Percentiles rank a stretch among this genome's conserved stretches.
Conservation (phyloP, 148 eudicot species). For the Camellia japonica region DNA sequence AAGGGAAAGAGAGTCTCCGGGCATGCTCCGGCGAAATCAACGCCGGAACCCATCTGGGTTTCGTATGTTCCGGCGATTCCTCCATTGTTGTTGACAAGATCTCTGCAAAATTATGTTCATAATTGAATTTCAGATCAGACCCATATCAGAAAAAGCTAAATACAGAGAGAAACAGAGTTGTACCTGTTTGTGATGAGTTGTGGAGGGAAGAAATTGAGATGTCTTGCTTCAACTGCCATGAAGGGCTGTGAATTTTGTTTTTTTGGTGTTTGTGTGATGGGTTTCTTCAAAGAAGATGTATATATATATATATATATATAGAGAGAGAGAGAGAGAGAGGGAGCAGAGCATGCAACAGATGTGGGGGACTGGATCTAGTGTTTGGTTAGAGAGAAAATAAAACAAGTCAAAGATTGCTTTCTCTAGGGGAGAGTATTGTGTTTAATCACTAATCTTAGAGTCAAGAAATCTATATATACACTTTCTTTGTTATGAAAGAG, state of each 20-base stretch:
- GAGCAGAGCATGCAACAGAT: no score
- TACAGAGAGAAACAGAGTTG: neutral
- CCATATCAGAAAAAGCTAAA: neutral
- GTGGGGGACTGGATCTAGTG: no score
- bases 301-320: no score
- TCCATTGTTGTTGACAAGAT: slow-evolving; percentile 1
- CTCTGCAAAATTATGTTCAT: slow-evolving; percentile 13
- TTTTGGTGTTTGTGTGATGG: no score
- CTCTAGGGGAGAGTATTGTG: no score
- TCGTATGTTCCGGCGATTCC: neutral
- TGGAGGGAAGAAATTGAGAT: neutral
- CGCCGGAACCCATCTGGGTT: slow-evolving; percentile 6
- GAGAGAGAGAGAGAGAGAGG: no score
- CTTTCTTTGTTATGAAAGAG: no score
- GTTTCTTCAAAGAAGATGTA: neutral
- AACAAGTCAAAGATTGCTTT: no score
- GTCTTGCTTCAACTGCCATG: slow-evolving; percentile 11
- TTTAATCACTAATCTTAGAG: no score
- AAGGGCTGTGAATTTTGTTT: neutral
- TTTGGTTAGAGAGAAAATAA: no score
- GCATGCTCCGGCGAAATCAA: neutral
- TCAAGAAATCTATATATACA: no score
- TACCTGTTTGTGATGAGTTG: slow-evolving; percentile 8
- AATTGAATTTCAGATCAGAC: neutral
- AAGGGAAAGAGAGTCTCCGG: slow-evolving; percentile 15